Evolutionary conservation across 345 rosid species (phyloP).

Genomic region (Lepidium africanum): DNA sequence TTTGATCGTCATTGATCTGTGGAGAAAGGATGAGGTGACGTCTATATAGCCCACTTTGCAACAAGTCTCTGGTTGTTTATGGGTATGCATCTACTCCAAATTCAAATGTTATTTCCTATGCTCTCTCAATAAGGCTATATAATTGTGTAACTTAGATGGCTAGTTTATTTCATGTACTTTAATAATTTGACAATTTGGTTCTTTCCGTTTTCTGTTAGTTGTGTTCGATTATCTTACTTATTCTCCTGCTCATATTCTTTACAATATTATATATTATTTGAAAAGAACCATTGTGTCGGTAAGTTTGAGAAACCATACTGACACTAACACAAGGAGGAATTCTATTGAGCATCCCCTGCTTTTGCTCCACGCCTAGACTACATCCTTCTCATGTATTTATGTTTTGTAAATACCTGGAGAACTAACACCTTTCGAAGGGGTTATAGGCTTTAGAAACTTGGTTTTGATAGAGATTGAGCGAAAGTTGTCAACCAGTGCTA

Average conservation of each 20-base stretch:
- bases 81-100: constrained; percentile 5
- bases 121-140: constrained; percentile 9
- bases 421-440: constrained; percentile 14
- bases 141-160: constrained; percentile 12
- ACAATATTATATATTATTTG: constrained; percentile 2
- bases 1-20: constrained; percentile 37
- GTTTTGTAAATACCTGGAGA: neutral
- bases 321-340: neutral
- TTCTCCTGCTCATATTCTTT: constrained; percentile 6
- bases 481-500: neutral
- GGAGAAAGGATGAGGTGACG: constrained; percentile 20
- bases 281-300: neutral
- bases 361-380: neutral
- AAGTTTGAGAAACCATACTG: constrained; percentile 11
- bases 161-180: constrained; percentile 3
- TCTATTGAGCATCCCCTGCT: neutral
- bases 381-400: neutral
- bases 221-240: neutral
- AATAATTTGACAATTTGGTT: constrained; percentile 6
- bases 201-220: neutral
- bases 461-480: constrained; percentile 4
- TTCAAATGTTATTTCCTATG: constrained; percentile 2
- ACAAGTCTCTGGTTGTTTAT: constrained; percentile 11
- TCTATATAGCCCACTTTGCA: constrained; percentile 6
- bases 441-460: neutral